Conservation (phyloP, 75 land plant genomes). For the Picea sitchensis region DNA sequence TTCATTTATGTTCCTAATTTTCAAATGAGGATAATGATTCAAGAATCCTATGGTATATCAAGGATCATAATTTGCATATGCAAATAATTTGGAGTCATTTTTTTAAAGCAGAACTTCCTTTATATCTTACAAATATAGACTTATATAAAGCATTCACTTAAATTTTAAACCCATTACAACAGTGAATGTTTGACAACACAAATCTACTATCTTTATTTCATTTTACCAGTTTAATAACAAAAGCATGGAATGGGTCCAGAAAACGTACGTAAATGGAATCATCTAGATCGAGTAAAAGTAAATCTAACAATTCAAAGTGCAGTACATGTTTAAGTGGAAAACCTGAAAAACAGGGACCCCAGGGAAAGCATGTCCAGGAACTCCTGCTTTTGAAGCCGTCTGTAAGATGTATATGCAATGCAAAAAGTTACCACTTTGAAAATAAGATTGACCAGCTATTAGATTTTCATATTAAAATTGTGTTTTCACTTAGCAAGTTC, state of each 20-base stretch:
- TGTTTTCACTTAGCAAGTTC: not conserved
- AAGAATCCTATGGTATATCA: not conserved
- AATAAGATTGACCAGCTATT: not conserved
- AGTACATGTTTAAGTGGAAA: conserved; percentile 1
- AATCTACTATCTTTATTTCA: not conserved
- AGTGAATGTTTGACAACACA: not conserved
- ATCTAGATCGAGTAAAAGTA: not conserved
- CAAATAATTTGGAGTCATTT: too few species aligned
- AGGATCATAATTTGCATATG: too few species aligned
- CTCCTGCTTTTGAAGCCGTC: conserved; percentile 15
- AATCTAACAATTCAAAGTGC: not conserved
- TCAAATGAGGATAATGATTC: not conserved
- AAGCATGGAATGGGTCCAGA: not conserved
- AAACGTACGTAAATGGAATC: not conserved
- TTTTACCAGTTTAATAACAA: not conserved
- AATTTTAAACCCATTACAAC: not conserved
- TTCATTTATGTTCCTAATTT: not conserved
- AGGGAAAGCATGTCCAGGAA: conserved; percentile 19
- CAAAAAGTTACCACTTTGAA: not conserved
- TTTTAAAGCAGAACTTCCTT: too few species aligned
- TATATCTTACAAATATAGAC: too few species aligned
- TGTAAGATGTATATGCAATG: conserved; percentile 5
- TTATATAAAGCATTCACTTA: not conserved
- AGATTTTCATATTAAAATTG: not conserved
- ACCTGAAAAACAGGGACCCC: conserved; percentile 25